Conservation (phyloP, 768 basidiomycete species). For the Mycena leptocephala region DNA sequence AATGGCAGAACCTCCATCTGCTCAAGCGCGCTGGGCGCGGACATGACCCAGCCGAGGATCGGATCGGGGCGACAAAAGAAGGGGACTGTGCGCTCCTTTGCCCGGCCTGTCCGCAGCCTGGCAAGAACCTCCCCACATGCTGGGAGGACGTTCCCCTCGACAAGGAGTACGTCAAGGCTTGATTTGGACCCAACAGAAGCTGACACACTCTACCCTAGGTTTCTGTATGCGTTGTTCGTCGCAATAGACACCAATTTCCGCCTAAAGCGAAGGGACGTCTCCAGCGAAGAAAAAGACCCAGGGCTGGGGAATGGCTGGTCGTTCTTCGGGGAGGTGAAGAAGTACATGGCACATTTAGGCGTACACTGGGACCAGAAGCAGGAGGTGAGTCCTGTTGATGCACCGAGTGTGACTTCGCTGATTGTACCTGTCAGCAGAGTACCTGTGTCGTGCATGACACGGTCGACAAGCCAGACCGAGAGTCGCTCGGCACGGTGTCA, state of each 20-base stretch:
- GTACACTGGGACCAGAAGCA: no score
- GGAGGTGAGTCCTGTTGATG: no score
- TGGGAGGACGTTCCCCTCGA: no score
- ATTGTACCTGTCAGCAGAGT: no score
- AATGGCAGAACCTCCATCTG: conserved; percentile 36
- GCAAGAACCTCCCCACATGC: no score
- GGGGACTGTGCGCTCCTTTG: not conserved
- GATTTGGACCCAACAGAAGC: no score
- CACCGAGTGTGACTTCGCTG: no score
- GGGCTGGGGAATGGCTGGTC: not conserved
- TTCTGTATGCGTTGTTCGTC: not conserved
- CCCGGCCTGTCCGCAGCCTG: no score
- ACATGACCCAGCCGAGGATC: not conserved
- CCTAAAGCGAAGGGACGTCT: not conserved
- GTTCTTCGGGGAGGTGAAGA: not conserved
- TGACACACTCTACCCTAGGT: not conserved
- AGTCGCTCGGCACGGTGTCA: no score
- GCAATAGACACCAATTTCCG: not conserved
- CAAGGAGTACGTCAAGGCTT: not conserved
- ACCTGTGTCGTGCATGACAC: no score
- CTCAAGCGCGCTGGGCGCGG: conserved; percentile 5
- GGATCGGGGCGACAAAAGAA: not conserved
- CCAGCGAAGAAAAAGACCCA: not conserved
- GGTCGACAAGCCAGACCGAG: no score
- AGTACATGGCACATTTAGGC: not conserved